Evolutionary conservation across 495 filamentous ascomycete genomes (phyloP), one percentile per base, ranked within the genome.

Genomic region (Trichoderma reesei): DNA sequence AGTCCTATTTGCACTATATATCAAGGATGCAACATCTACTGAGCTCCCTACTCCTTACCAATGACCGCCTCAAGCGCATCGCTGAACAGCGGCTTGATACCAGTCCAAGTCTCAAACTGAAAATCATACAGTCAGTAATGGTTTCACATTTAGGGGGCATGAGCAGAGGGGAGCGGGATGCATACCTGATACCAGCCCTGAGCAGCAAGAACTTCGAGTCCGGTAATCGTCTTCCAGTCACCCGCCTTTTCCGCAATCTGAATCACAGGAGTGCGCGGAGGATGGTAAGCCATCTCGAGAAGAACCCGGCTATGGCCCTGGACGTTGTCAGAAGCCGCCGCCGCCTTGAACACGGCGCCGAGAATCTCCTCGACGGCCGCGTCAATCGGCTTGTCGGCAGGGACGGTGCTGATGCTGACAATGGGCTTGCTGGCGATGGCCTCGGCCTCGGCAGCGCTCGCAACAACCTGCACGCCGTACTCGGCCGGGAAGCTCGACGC

Each of bases 231-330:
- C 63, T 73, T 80, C 95, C 94, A 99, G n/a, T 33, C 33, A 9
- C 90, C 91, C 5, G 82, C 80, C 66, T 89, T 85, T 66, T 84
- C 77, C 5, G 95, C 93, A 69, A 96, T 74, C 73, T 86, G 81
- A 90, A 98, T 97, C 70, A 97, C 71, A 33, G 88, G 80, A 14
- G 94, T 99, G 36, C 88, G 81, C 0, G 83, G 72, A 34, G 94
- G 95, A 73, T 88, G 96, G 74, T 99, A 99, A 4, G 94, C 92
- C 94, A 99, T 97, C 78, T 99, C 94, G 1, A 96, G 76, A 63
- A 97, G 76, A 38, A 96, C 85, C 38, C 82, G 80, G 48, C 73
- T 71, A 10, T 72, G 26, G 26, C 26, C 26, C 26, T 26, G 26
- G 26, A 26, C 71, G 39, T 79, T 72, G 1, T 69, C 70, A 13